A percentile compares a stretch with the other conserved stretches of the same genome.
phyloP scores from a whole-genome alignment of 1,284 basidiomycete genomes.

The Cryptococcus sp. region DNA sequence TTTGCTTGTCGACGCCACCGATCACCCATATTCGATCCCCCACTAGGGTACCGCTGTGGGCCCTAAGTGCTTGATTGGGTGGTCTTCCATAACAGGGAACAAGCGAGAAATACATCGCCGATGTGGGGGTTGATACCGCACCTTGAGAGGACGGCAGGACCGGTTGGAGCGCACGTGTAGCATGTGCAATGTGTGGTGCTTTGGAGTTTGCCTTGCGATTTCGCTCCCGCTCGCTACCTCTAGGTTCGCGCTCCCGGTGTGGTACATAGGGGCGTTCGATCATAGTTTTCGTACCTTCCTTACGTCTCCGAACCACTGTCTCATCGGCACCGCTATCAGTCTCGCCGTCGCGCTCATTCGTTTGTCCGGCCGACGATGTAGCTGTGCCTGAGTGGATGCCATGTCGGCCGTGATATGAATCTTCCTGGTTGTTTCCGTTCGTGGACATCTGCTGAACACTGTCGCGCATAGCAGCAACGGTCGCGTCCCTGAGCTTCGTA shows the following conservation, averaged over 20 bases:
- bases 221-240: not conserved
- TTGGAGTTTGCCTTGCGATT: constrained; percentile 8
- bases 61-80: constrained; percentile 73
- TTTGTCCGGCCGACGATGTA: not conserved
- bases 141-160: constrained; percentile 25
- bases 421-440: not conserved
- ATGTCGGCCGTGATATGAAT: not conserved
- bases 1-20: constrained; percentile 80
- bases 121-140: constrained; percentile 31
- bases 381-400: not conserved
- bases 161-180: constrained; percentile 15
- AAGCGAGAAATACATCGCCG: constrained; percentile 81
- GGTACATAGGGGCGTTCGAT: not conserved
- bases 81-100: constrained; percentile 76
- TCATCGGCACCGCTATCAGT: constrained; percentile 23
- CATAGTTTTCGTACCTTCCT: constrained; percentile 7
- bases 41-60: constrained; percentile 80
- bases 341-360: constrained; percentile 8
- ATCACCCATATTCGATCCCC: constrained; percentile 82
- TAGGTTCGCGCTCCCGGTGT: not conserved
- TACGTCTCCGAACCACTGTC: constrained; percentile 5
- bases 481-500: not conserved
- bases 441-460: constrained; percentile 2
- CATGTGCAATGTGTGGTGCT: not conserved
- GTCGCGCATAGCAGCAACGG: constrained; percentile 18